phyloP scores from a whole-genome alignment of 2,329 filamentous ascomycete genomes.

The Endothia cerciana region DNA sequence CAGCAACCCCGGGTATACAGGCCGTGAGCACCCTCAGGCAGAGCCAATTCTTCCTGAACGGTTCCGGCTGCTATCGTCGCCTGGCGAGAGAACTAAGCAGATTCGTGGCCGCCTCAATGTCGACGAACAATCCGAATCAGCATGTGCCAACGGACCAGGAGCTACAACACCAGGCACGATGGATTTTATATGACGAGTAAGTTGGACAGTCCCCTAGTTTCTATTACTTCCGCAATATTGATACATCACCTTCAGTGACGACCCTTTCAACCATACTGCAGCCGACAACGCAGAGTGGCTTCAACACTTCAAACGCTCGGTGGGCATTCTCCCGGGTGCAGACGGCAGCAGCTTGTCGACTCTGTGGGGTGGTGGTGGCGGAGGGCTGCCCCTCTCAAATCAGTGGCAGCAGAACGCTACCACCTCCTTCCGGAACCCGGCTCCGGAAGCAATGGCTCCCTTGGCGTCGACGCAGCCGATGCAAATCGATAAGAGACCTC shows the following conservation, averaged over 20 bases:
- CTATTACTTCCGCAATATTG: background rate
- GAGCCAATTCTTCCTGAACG: constrained; percentile 56
- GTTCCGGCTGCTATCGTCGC: constrained; percentile 63
- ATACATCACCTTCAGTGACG: constrained; percentile 48
- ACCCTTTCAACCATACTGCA: constrained; percentile 67
- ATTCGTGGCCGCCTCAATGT: constrained; percentile 58
- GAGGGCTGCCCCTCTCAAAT: background rate
- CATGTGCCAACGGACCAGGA: constrained; percentile 65
- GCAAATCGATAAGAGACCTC: background rate
- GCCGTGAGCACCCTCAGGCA: background rate
- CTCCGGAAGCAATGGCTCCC: constrained; percentile 27
- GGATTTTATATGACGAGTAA: constrained; percentile 66
- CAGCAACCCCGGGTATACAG: background rate
- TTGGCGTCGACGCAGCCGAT: constrained; percentile 33
- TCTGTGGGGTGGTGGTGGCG: background rate
- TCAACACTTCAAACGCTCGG: constrained; percentile 62
- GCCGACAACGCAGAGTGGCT: constrained; percentile 69
- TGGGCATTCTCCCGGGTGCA: constrained; percentile 53
- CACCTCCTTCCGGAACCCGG: constrained; percentile 33
- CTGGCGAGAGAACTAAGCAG: constrained; percentile 57
- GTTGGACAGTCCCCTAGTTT: constrained; percentile 33
- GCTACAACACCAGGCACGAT: constrained; percentile 65
- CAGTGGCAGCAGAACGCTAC: constrained; percentile 35
- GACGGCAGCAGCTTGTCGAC: constrained; percentile 54
- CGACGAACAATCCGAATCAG: constrained; percentile 61